Percentiles rank a stretch among this genome's conserved stretches.
phyloP scores from a whole-genome alignment of 2,329 filamentous ascomycete genomes.

The Aschersonia sp. region DNA sequence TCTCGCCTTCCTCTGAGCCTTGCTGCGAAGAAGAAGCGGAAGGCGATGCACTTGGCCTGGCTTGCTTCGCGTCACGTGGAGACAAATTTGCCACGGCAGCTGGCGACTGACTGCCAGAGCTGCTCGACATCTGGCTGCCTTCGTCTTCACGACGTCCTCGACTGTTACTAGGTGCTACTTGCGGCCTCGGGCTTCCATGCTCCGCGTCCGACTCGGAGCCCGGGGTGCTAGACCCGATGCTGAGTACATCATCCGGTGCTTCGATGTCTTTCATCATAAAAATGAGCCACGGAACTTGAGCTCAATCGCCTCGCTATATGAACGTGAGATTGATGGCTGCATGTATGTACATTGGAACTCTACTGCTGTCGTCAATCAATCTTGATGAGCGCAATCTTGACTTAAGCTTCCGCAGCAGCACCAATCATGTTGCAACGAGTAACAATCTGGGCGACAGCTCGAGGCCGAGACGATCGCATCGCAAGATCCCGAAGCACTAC shows the following conservation, averaged over 20 bases:
- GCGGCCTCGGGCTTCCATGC: not conserved
- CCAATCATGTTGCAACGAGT: too few relatives aligned
- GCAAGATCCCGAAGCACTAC: too few relatives aligned
- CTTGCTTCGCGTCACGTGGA: conserved; percentile 8
- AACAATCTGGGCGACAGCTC: too few relatives aligned
- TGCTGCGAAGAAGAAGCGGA: conserved; percentile 1
- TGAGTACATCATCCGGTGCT: conserved; percentile 1
- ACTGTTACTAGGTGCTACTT: conserved; percentile 1
- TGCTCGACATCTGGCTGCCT: not conserved
- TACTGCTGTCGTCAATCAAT: too few relatives aligned
- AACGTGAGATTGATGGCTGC: too few relatives aligned
- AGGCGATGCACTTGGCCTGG: conserved; percentile 5
- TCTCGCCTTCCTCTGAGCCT: conserved; percentile 19
- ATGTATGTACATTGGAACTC: too few relatives aligned
- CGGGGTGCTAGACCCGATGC: conserved; percentile 1
- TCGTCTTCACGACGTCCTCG: not conserved
- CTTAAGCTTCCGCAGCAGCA: too few relatives aligned
- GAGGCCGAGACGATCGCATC: too few relatives aligned
- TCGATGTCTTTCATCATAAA: not conserved
- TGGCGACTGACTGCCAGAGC: conserved; percentile 2
- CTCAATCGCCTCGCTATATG: too few relatives aligned
- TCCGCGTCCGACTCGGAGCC: conserved; percentile 1
- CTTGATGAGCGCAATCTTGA: too few relatives aligned
- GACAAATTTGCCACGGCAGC: not conserved
- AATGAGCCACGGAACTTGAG: too few relatives aligned